phyloP scores from a whole-genome alignment of 2,329 filamentous ascomycete species.

The Fusarium oligoseptatum region DNA sequence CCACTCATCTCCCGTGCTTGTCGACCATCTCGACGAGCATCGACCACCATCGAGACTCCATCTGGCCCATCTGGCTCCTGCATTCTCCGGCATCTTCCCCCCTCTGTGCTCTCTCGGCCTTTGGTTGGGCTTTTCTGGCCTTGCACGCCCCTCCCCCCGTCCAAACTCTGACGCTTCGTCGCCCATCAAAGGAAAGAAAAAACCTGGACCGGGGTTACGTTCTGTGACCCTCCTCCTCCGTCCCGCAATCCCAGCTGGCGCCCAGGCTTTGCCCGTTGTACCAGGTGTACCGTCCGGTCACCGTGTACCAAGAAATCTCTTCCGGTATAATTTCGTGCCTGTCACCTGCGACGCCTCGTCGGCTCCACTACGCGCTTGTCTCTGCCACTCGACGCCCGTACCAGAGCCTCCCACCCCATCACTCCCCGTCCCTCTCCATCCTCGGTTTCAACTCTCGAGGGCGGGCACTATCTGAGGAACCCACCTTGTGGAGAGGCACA shows the following conservation, averaged over 20 bases:
- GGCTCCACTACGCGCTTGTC: slow-evolving; percentile 48
- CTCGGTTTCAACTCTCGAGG: slow-evolving; percentile 46
- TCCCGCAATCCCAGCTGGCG: slow-evolving; percentile 42
- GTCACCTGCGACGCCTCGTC: slow-evolving; percentile 47
- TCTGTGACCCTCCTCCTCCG: slow-evolving; percentile 40
- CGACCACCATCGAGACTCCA: slow-evolving; percentile 2
- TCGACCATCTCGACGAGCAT: slow-evolving; percentile 7
- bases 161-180: slow-evolving; percentile 40
- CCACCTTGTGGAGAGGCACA: slow-evolving; percentile 45
- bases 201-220: slow-evolving; percentile 41
- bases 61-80: slow-evolving; percentile 11
- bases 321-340: slow-evolving; percentile 55
- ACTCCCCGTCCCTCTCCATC: slow-evolving; percentile 43
- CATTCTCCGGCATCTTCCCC: slow-evolving; percentile 38
- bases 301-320: slow-evolving; percentile 47
- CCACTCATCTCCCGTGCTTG: slow-evolving; percentile 12
- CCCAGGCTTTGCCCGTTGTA: slow-evolving; percentile 35
- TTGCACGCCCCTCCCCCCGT: slow-evolving; percentile 18
- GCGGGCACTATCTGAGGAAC: slow-evolving; percentile 46
- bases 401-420: slow-evolving; percentile 36
- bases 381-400: slow-evolving; percentile 34
- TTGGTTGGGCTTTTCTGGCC: slow-evolving; percentile 9
- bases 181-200: slow-evolving; percentile 16
- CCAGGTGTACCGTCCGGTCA: slow-evolving; percentile 39
- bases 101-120: slow-evolving; percentile 6